Percentiles rank a stretch among this genome's conserved stretches.
These are phyloP conservation scores for Trametes maxima DNA, from an alignment of 768 basidiomycete genomes.

Conservation along the genomic window DNA sequence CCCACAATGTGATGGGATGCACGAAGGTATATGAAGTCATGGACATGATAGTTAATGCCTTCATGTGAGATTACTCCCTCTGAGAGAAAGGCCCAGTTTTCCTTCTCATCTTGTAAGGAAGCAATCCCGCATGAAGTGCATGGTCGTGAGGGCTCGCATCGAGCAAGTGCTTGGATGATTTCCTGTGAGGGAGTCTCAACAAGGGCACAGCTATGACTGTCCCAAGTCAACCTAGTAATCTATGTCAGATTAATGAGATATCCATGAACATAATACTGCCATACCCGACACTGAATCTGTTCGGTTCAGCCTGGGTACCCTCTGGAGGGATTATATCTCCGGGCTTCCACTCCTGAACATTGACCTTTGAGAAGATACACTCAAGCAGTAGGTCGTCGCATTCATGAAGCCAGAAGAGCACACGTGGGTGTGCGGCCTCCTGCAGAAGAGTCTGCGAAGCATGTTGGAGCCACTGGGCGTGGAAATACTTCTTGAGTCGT, in stretches of 20 bases:
- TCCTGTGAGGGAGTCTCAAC: conserved; percentile 44
- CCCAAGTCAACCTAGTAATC: conserved; percentile 50
- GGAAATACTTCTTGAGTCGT: conserved; percentile 50
- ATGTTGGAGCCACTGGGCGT: conserved; percentile 73
- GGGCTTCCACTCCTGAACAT: conserved; percentile 44
- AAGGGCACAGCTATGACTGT: conserved; percentile 50
- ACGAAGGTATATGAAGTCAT: conserved; percentile 65
- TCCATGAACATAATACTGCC: conserved; percentile 17
- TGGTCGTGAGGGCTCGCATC: conserved; percentile 36
- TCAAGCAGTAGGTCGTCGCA: conserved; percentile 60
- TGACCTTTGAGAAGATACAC: conserved; percentile 61
- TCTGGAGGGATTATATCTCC: conserved; percentile 53
- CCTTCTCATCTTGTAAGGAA: conserved; percentile 29
- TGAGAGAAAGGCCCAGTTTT: conserved; percentile 32
- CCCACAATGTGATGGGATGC: conserved; percentile 28
- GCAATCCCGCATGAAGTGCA: conserved; percentile 55
- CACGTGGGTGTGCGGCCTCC: conserved; percentile 64
- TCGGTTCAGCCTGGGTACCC: conserved; percentile 40
- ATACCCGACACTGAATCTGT: conserved; percentile 61
- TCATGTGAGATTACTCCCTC: conserved; percentile 42
- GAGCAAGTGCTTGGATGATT: conserved; percentile 33
- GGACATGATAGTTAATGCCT: conserved; percentile 52
- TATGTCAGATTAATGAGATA: background rate
- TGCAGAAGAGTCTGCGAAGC: conserved; percentile 67
- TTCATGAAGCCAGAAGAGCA: conserved; percentile 54